Conservation (phyloP, 2,329 filamentous ascomycete species). For the Fusarium penzigii region DNA sequence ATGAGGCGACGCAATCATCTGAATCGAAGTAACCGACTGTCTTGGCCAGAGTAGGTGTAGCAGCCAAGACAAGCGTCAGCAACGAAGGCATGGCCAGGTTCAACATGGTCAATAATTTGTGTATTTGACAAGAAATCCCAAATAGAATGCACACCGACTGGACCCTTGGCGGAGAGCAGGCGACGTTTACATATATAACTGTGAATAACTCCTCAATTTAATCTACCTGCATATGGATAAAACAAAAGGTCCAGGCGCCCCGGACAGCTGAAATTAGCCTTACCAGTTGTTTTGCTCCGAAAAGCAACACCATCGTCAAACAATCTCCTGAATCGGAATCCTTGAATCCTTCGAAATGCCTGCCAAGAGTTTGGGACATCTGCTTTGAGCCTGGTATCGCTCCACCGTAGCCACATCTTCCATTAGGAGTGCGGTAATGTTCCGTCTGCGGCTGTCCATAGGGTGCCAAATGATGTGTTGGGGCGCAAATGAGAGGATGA, state of each 20-base stretch:
- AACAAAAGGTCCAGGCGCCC: neutral
- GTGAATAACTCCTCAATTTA: neutral
- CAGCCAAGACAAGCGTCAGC: neutral
- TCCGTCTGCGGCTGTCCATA: neutral
- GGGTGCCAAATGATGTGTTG: neutral
- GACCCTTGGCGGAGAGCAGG: neutral
- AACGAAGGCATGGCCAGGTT: neutral
- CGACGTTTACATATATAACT: neutral
- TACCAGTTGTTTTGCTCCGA: neutral
- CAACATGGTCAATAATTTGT: neutral
- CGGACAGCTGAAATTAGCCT: neutral
- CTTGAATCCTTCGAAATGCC: neutral
- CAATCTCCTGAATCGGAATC: neutral
- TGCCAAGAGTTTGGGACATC: neutral
- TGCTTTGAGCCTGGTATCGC: too few relatives aligned
- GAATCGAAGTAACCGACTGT: slow-evolving; percentile 4
- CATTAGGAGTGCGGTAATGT: too few relatives aligned
- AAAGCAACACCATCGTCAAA: neutral
- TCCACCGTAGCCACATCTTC: too few relatives aligned
- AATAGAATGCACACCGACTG: neutral
- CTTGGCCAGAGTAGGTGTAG: neutral
- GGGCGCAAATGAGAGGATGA: too few relatives aligned
- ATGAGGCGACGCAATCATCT: neutral
- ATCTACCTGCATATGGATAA: neutral
- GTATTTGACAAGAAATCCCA: neutral